Percentiles rank a stretch among this genome's conserved stretches.
These are phyloP conservation scores for Clonostachys sp. DNA, from an alignment of 2,329 filamentous ascomycete genomes.

Conservation along the genomic window DNA sequence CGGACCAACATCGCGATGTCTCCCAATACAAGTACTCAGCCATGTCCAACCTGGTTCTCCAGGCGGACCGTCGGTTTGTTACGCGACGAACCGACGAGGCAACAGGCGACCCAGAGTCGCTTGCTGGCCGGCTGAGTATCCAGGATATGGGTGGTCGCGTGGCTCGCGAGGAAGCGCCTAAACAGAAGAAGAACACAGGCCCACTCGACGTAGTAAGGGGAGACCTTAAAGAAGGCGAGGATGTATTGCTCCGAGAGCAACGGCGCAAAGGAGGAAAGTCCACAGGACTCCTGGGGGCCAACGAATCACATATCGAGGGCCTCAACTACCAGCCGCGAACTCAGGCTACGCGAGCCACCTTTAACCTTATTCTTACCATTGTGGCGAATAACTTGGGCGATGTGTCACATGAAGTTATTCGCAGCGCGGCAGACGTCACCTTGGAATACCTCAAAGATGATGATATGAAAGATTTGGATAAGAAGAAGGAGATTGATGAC, in stretches of 20 bases:
- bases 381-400: conserved; percentile 87
- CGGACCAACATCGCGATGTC: conserved; percentile 74
- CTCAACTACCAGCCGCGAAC: conserved; percentile 90
- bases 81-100: conserved; percentile 90
- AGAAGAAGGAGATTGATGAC: conserved; percentile 96
- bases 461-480: conserved; percentile 93
- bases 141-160: conserved; percentile 90
- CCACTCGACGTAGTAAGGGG: conserved; percentile 71
- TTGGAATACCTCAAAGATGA: conserved; percentile 93
- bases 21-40: conserved; percentile 99
- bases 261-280: conserved; percentile 77
- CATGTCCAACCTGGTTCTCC: conserved; percentile 99
- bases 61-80: conserved; percentile 96
- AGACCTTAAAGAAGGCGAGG: conserved; percentile 72
- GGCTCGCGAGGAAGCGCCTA: conserved; percentile 73
- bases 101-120: conserved; percentile 94
- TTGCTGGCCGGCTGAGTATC: conserved; percentile 90
- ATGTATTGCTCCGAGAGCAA: conserved; percentile 79
- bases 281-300: conserved; percentile 75
- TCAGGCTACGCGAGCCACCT: conserved; percentile 84
- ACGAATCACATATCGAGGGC: conserved; percentile 84
- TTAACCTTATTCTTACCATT: conserved; percentile 89
- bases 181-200: conserved; percentile 70
- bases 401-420: conserved; percentile 84
- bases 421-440: conserved; percentile 89